phyloP scores from a whole-genome alignment of 257 asterid species.

The Ligustrum vulgare region DNA sequence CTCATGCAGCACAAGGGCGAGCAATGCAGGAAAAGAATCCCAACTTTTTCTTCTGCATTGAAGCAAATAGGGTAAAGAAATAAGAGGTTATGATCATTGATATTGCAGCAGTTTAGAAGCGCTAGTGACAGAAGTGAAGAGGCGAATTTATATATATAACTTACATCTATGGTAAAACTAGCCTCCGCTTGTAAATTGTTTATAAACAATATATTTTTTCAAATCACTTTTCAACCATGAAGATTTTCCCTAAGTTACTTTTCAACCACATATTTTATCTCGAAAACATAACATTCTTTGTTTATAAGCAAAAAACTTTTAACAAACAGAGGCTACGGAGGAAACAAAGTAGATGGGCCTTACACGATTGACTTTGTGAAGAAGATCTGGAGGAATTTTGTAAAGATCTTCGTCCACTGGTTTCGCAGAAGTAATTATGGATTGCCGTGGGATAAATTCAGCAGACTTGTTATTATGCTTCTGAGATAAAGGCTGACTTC shows the following conservation, averaged over 20 bases:
- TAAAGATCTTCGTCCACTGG: constrained; percentile 95
- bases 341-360: constrained; percentile 15
- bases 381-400: constrained; percentile 74
- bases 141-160: too few relatives aligned
- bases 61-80: neutral
- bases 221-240: too few relatives aligned
- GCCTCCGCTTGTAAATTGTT: too few relatives aligned
- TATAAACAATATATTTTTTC: too few relatives aligned
- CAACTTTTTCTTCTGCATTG: constrained; percentile 70
- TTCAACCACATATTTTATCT: too few relatives aligned
- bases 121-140: too few relatives aligned
- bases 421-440: constrained; percentile 34
- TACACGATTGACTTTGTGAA: constrained; percentile 58
- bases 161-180: too few relatives aligned
- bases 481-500: constrained; percentile 26
- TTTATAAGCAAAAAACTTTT: too few relatives aligned
- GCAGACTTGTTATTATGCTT: constrained; percentile 25
- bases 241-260: too few relatives aligned
- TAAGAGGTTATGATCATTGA: neutral
- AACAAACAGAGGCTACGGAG: too few relatives aligned
- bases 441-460: constrained; percentile 20
- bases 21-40: constrained; percentile 88
- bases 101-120: too few relatives aligned
- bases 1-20: constrained; percentile 73
- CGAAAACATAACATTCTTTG: too few relatives aligned